A percentile compares a stretch with the other conserved stretches of the same genome.
Conservation (phyloP, 352 stramenopile species). For the Pythium insidiosum region DNA sequence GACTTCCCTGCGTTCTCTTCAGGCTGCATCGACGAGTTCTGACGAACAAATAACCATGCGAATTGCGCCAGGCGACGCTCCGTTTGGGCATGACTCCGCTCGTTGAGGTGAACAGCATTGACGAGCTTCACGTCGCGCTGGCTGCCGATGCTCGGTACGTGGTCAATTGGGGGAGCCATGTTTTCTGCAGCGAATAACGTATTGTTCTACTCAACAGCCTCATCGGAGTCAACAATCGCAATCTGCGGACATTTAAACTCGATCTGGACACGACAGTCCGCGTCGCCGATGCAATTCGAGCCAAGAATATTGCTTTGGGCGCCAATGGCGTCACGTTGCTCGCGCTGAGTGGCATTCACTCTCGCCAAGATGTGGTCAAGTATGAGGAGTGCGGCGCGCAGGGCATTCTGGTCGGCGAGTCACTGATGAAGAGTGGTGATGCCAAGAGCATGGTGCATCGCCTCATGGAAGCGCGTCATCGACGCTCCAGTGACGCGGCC, state of each 20-base stretch:
- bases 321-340: conserved; percentile 82
- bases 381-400: conserved; percentile 87
- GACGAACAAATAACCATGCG: too few species aligned
- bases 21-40: too few species aligned
- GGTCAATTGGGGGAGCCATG: too few species aligned
- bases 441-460: conserved; percentile 79
- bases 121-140: conserved; percentile 93
- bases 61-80: conserved; percentile 76
- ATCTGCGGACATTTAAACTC: conserved; percentile 98
- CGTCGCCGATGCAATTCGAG: conserved; percentile 78
- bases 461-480: conserved; percentile 34
- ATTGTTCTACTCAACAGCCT: conserved; percentile 30
- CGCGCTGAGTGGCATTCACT: conserved; percentile 95
- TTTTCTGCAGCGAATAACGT: background rate
- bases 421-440: conserved; percentile 95
- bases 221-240: conserved; percentile 98
- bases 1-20: too few species aligned
- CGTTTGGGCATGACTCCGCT: conserved; percentile 94
- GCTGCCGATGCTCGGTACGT: conserved; percentile 71
- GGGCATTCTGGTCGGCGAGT: conserved; percentile 95
- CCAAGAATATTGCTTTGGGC: conserved; percentile 59
- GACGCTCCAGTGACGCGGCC: conserved; percentile 19
- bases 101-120: conserved; percentile 96
- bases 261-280: conserved; percentile 93
- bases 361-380: conserved; percentile 86